Percentiles rank a stretch among this genome's conserved stretches.
Evolutionary conservation across 768 basidiomycete species (phyloP).

Genomic region (Lentinula edodes): DNA sequence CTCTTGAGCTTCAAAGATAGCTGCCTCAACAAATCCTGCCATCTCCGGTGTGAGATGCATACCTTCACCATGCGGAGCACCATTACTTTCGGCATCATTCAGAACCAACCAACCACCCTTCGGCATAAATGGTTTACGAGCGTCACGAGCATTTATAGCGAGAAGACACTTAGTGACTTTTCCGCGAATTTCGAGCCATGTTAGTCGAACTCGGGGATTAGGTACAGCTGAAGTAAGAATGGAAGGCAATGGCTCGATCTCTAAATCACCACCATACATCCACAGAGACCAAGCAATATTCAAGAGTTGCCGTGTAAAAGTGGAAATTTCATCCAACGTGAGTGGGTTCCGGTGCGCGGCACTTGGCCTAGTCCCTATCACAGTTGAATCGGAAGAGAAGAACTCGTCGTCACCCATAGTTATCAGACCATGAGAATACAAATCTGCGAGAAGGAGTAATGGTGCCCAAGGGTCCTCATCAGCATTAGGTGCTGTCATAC

Average conservation of each 20-base stretch:
- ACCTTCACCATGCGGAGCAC: neutral
- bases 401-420: conserved; percentile 98
- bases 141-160: conserved; percentile 85
- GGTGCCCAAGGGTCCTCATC: conserved; percentile 48
- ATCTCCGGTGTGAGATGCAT: conserved; percentile 41
- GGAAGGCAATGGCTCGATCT: conserved; percentile 15
- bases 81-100: conserved; percentile 19
- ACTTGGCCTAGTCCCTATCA: conserved; percentile 10
- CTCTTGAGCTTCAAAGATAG: conserved; percentile 66
- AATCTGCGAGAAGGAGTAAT: conserved; percentile 70
- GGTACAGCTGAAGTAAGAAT: conserved; percentile 34
- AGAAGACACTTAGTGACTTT: conserved; percentile 74
- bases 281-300: conserved; percentile 68
- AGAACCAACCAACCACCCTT: conserved; percentile 80
- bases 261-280: conserved; percentile 1
- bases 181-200: conserved; percentile 69
- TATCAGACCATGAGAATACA: conserved; percentile 79
- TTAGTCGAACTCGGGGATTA: conserved; percentile 33
- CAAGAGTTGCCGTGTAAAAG: conserved; percentile 72
- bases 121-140: conserved; percentile 78
- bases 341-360: conserved; percentile 64
- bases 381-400: conserved; percentile 37
- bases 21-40: conserved; percentile 78
- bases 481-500: neutral
- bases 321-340: conserved; percentile 70